Conservation (phyloP, 2,329 filamentous ascomycete genomes). For the Verticillium alfalfae region DNA sequence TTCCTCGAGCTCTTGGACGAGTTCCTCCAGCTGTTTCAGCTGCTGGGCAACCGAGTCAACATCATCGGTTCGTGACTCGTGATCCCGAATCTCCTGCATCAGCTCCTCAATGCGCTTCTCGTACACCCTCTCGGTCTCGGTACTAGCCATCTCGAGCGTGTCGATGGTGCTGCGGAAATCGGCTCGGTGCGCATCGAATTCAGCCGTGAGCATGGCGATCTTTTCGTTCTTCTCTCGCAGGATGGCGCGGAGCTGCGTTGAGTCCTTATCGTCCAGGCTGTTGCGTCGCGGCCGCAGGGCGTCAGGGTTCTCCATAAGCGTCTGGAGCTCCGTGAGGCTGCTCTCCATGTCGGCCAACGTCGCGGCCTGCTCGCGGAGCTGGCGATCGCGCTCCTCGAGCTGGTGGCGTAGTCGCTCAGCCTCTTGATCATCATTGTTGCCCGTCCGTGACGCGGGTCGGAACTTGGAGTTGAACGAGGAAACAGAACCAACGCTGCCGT, state of each 20-base stretch:
- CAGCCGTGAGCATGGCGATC: conserved; percentile 84
- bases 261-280: conserved; percentile 64
- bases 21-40: conserved; percentile 89
- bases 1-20: conserved; percentile 95
- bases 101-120: conserved; percentile 87
- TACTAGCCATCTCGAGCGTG: conserved; percentile 89
- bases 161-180: conserved; percentile 97
- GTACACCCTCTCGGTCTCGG: conserved; percentile 93
- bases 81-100: conserved; percentile 74
- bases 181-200: conserved; percentile 90
- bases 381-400: conserved; percentile 77
- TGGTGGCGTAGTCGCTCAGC: conserved; percentile 66
- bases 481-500: conserved; percentile 47
- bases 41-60: conserved; percentile 88
- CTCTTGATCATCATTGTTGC: conserved; percentile 59
- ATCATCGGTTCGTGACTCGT: conserved; percentile 79
- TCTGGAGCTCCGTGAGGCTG: conserved; percentile 71
- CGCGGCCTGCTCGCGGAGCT: conserved; percentile 81
- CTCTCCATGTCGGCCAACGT: conserved; percentile 86
- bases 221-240: conserved; percentile 95
- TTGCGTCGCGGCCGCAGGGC: conserved; percentile 33
- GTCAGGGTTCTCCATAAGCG: conserved; percentile 58
- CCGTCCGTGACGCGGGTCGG: conserved; percentile 43
- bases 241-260: conserved; percentile 70
- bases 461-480: conserved; percentile 49